Conservation (phyloP, 2,329 filamentous ascomycete genomes). For the Penicillium polonicum region DNA sequence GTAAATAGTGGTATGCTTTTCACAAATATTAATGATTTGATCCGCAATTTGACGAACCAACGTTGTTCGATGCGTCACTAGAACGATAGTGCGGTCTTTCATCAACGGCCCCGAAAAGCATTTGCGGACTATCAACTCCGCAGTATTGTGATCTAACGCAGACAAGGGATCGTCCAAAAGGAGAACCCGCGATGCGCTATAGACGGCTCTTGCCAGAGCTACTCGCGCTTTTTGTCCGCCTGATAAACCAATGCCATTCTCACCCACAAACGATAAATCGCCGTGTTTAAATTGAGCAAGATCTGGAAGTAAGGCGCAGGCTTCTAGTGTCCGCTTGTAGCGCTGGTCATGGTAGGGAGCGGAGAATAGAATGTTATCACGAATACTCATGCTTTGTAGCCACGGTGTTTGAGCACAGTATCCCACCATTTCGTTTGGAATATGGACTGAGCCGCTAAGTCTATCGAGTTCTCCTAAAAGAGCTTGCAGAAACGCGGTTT, state of each 20-base stretch:
- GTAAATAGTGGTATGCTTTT: conserved; percentile 57
- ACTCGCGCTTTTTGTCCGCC: conserved; percentile 62
- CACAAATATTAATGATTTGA: conserved; percentile 68
- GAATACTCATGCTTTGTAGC: conserved; percentile 68
- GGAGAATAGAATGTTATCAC: conserved; percentile 67
- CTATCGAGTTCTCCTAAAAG: conserved; percentile 60
- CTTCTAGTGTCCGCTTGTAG: conserved; percentile 68
- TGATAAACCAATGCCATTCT: conserved; percentile 61
- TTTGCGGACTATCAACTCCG: conserved; percentile 59
- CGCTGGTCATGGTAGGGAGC: conserved; percentile 65
- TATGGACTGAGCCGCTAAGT: conserved; percentile 50
- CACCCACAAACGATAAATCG: conserved; percentile 61
- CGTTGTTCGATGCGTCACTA: conserved; percentile 67
- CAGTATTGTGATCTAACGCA: conserved; percentile 63
- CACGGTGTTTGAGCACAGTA: conserved; percentile 67
- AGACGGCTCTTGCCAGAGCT: conserved; percentile 60
- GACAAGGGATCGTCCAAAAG: conserved; percentile 61
- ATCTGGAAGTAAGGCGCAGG: conserved; percentile 61
- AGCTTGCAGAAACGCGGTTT: conserved; percentile 61
- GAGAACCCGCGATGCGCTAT: conserved; percentile 55
- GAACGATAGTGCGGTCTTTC: conserved; percentile 53
- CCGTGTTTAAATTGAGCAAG: conserved; percentile 63
- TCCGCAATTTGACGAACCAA: conserved; percentile 70
- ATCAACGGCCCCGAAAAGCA: conserved; percentile 57
- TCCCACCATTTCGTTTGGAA: conserved; percentile 57